These are phyloP conservation scores for Suhomyces sp. DNA, from an alignment of 805 yeast genomes.

Conservation along the genomic window DNA sequence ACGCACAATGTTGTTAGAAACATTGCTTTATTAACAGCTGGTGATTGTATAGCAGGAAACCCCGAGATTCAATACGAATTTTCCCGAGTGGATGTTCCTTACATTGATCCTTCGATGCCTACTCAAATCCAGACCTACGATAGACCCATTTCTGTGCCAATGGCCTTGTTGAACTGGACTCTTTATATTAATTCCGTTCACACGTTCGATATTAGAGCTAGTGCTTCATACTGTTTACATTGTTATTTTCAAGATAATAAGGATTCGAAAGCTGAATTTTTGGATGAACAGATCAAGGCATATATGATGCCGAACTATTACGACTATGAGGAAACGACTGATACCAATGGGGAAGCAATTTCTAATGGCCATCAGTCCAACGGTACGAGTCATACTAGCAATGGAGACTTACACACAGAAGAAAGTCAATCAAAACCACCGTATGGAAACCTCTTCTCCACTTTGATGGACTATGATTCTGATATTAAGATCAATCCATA, in stretches of 20 bases:
- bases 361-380: too few relatives aligned
- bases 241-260: conserved; percentile 67
- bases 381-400: too few relatives aligned
- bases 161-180: conserved; percentile 81
- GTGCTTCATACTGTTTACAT: conserved; percentile 63
- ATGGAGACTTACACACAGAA: conserved; percentile 7
- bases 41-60: conserved; percentile 72
- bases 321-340: conserved; percentile 6
- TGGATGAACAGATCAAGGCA: conserved; percentile 61
- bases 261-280: conserved; percentile 59
- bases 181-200: conserved; percentile 78
- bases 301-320: conserved; percentile 28
- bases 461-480: conserved; percentile 72
- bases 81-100: conserved; percentile 87
- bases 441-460: conserved; percentile 63
- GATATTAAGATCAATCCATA: conserved; percentile 74
- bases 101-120: conserved; percentile 71
- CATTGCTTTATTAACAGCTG: conserved; percentile 68
- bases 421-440: conserved; percentile 8
- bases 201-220: conserved; percentile 75
- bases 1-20: conserved; percentile 69
- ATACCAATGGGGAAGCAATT: not conserved
- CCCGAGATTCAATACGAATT: conserved; percentile 66
- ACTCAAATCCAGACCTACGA: conserved; percentile 36
- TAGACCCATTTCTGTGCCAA: conserved; percentile 60